Percentiles rank a stretch among this genome's conserved stretches.
phyloP scores from a whole-genome alignment of 1,139 yeast genomes.

The Saccharomyces hybrid region DNA sequence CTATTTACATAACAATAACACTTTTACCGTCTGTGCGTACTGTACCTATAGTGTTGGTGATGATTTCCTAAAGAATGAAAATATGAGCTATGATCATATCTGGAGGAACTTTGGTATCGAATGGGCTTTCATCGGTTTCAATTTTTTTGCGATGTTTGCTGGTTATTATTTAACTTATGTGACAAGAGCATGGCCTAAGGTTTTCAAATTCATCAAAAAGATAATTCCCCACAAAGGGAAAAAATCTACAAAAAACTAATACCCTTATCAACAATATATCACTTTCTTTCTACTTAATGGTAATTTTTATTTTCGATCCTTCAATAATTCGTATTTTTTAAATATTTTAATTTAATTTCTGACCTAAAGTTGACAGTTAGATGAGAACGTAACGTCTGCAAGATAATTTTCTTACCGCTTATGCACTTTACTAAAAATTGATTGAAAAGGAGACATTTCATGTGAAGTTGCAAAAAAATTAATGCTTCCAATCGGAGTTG shows the following conservation, averaged over 20 bases:
- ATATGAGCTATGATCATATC: constrained; percentile 38
- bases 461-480: constrained; percentile 6
- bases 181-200: constrained; percentile 20
- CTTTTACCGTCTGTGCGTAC: too few species aligned
- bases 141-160: constrained; percentile 38
- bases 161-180: constrained; percentile 34
- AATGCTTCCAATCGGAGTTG: constrained; percentile 30
- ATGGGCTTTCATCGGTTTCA: constrained; percentile 41
- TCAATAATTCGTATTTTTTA: neutral
- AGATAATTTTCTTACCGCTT: too few species aligned
- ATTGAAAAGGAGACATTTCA: too few species aligned
- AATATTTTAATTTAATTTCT: too few species aligned
- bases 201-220: constrained; percentile 1
- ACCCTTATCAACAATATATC: neutral
- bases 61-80: constrained; percentile 32
- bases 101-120: constrained; percentile 58
- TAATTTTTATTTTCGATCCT: neutral
- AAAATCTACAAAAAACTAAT: neutral
- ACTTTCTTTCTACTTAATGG: neutral
- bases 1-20: too few species aligned
- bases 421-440: too few species aligned
- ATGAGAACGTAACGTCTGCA: too few species aligned
- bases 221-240: neutral
- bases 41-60: too few species aligned
- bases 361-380: too few species aligned